These are phyloP conservation scores for Wickerhamiella brachini DNA, from an alignment of 805 yeast species.

Conservation along the genomic window DNA sequence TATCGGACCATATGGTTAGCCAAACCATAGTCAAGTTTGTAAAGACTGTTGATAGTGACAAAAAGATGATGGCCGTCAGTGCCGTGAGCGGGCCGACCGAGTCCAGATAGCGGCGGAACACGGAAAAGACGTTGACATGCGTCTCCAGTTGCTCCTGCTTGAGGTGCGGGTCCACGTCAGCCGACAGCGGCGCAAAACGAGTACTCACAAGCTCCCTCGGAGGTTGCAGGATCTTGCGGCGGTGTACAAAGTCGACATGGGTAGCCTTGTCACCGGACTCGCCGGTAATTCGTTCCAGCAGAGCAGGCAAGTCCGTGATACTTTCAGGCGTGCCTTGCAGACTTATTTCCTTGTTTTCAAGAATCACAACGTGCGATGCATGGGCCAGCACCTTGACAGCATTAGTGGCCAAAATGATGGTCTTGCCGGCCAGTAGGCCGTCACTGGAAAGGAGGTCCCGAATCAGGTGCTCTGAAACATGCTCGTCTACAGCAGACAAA, in stretches of 20 bases:
- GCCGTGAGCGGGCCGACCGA: constrained; percentile 5
- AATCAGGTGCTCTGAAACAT: constrained; percentile 71
- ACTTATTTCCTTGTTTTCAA: constrained; percentile 35
- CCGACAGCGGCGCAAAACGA: not conserved
- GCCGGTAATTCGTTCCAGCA: not conserved
- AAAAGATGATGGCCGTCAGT: not conserved
- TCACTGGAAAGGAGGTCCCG: constrained; percentile 65
- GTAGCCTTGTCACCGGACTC: not conserved
- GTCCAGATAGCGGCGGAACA: constrained; percentile 7
- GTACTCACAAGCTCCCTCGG: not conserved
- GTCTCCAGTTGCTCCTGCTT: not conserved
- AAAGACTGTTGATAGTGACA: constrained; percentile 4
- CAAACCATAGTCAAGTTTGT: constrained; percentile 10
- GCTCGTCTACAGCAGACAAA: constrained; percentile 91
- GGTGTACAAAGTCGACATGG: not conserved
- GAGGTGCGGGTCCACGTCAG: not conserved
- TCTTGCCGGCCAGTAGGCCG: constrained; percentile 55
- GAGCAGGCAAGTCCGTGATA: not conserved
- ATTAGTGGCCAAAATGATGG: constrained; percentile 66
- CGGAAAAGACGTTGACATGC: not conserved
- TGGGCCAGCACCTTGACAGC: constrained; percentile 57
- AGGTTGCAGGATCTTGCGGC: not conserved
- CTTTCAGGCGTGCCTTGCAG: not conserved
- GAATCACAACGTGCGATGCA: constrained; percentile 49
- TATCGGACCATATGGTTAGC: constrained; percentile 15